Evolutionary conservation across 176 grass and related monocot species (phyloP).

Genomic region (Rhynchospora tenuis): DNA sequence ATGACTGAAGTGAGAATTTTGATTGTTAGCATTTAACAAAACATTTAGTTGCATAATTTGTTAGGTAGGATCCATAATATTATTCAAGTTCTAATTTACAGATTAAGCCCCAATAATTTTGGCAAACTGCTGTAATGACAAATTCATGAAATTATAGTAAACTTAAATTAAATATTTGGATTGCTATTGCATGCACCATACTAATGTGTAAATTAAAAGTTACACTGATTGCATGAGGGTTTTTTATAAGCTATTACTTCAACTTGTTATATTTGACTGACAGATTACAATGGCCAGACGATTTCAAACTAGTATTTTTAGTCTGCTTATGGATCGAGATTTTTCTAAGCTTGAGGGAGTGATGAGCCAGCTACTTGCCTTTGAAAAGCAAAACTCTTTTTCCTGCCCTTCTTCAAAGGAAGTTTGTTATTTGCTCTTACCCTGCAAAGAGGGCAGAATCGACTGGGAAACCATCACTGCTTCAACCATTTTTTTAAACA

Average conservation of each 20-base stretch:
- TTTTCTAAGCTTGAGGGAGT: conserved; percentile 20
- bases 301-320: conserved; percentile 57
- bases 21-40: background rate
- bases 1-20: background rate
- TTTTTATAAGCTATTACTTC: background rate
- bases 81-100: background rate
- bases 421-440: conserved; percentile 69
- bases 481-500: conserved; percentile 17
- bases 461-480: conserved; percentile 65
- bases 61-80: background rate
- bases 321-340: conserved; percentile 45
- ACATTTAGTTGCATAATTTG: background rate
- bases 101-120: background rate
- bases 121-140: background rate
- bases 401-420: conserved; percentile 7
- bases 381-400: conserved; percentile 31
- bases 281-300: conserved; percentile 56
- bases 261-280: conserved; percentile 3
- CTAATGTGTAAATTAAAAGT: background rate
- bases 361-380: conserved; percentile 2
- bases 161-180: background rate
- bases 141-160: background rate
- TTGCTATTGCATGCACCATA: background rate
- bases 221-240: background rate
- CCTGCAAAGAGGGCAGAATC: conserved; percentile 56